Evolutionary conservation across 2,329 filamentous ascomycete genomes (phyloP).

Genomic region (Nothomitra cinnamomea): DNA sequence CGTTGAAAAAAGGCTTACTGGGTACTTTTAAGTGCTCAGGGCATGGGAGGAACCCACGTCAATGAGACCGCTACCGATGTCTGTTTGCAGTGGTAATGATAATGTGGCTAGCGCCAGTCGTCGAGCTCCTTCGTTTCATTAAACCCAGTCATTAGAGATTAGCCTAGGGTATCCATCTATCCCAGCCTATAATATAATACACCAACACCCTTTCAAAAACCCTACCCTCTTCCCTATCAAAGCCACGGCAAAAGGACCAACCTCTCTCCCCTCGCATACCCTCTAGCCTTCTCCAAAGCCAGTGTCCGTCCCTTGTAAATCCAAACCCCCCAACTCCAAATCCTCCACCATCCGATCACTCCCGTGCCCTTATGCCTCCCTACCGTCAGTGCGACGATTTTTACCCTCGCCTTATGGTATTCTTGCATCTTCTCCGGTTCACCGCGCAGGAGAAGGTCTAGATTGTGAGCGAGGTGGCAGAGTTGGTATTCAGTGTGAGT

Average conservation of each 20-base stretch:
- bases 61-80: too few relatives aligned
- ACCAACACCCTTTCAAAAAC: too few relatives aligned
- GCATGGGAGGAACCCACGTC: too few relatives aligned
- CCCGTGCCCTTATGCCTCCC: conserved; percentile 30
- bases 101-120: too few relatives aligned
- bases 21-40: too few relatives aligned
- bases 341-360: conserved; percentile 24
- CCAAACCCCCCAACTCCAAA: conserved; percentile 32
- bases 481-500: neutral
- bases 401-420: neutral
- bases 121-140: too few relatives aligned
- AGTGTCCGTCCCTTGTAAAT: conserved; percentile 28
- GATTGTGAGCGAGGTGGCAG: conserved; percentile 13
- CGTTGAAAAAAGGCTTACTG: too few relatives aligned
- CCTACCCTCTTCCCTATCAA: too few relatives aligned
- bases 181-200: too few relatives aligned
- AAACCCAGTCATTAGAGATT: too few relatives aligned
- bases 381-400: conserved; percentile 12
- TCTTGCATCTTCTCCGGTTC: conserved; percentile 27
- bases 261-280: neutral
- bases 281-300: neutral
- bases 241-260: neutral
- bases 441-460: conserved; percentile 26
- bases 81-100: too few relatives aligned
- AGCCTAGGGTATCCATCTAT: too few relatives aligned